phyloP scores from a whole-genome alignment of 495 filamentous ascomycete genomes.

The Tuber magnatum region DNA sequence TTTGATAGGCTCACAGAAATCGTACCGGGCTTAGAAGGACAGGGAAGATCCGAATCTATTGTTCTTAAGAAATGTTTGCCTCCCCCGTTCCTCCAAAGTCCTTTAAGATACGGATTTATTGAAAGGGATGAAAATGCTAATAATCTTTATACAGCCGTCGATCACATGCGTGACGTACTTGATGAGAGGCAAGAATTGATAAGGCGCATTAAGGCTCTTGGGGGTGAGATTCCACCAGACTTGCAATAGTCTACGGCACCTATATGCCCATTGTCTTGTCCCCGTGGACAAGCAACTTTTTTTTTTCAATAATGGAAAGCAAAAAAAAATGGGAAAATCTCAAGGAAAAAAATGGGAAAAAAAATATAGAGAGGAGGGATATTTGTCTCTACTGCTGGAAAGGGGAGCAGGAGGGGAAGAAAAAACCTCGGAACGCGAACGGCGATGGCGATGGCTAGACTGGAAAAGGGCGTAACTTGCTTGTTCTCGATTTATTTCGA shows the following conservation, averaged over 20 bases:
- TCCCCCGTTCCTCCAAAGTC: neutral
- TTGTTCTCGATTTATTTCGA: neutral
- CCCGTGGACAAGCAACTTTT: neutral
- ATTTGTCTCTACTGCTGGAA: neutral
- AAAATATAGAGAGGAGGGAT: constrained; percentile 8
- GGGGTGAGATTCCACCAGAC: constrained; percentile 47
- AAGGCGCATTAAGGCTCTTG: constrained; percentile 54
- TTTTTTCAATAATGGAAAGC: neutral
- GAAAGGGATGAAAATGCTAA: constrained; percentile 10
- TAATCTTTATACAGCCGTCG: constrained; percentile 49
- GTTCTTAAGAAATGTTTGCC: constrained; percentile 57
- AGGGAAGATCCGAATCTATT: constrained; percentile 75
- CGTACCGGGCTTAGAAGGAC: constrained; percentile 74
- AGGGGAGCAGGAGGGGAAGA: neutral
- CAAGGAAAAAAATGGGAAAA: constrained; percentile 7
- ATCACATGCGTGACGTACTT: constrained; percentile 61
- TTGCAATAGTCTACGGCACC: constrained; percentile 20
- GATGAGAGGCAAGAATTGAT: constrained; percentile 57
- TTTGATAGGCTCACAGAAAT: constrained; percentile 77
- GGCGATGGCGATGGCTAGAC: neutral
- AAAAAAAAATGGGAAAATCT: too few species aligned
- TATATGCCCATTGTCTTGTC: neutral
- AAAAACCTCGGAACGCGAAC: neutral
- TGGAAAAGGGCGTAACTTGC: constrained; percentile 1
- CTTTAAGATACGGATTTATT: neutral